A percentile compares a stretch with the other conserved stretches of the same genome.
phyloP scores from a whole-genome alignment of 345 rosid species.

The Melaleuca alternifolia region DNA sequence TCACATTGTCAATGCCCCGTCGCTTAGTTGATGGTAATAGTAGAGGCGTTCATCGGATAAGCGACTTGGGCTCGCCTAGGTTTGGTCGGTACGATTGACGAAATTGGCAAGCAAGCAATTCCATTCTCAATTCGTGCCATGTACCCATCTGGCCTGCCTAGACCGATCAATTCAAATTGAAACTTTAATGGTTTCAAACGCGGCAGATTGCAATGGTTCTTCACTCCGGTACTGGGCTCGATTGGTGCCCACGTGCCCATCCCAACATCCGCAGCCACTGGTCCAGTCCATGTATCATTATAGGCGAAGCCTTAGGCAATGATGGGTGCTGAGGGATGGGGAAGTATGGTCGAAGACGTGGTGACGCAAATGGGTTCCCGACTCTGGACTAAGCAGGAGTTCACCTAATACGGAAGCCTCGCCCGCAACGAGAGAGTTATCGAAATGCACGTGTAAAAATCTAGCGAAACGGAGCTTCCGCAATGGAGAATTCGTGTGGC shows the following conservation, averaged over 20 bases:
- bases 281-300: not conserved
- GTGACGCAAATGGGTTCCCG: not conserved
- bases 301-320: not conserved
- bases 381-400: not conserved
- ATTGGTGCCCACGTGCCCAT: not conserved
- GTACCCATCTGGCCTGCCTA: not conserved
- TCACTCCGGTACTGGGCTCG: not conserved
- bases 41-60: not conserved
- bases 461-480: too few relatives aligned
- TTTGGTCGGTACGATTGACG: not conserved
- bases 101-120: not conserved
- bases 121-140: fast-evolving
- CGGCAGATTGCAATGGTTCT: not conserved
- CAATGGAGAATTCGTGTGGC: too few relatives aligned
- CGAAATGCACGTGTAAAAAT: not conserved
- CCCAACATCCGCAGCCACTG: not conserved
- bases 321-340: too few relatives aligned
- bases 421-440: not conserved
- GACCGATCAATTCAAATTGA: not conserved
- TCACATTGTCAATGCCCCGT: not conserved
- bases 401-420: not conserved
- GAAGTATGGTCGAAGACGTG: not conserved
- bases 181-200: not conserved
- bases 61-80: not conserved
- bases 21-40: not conserved